Evolutionary conservation across 2,329 filamentous ascomycete genomes (phyloP), one percentile per base, ranked within the genome.

Genomic region (Nigrospora sphaerica): DNA sequence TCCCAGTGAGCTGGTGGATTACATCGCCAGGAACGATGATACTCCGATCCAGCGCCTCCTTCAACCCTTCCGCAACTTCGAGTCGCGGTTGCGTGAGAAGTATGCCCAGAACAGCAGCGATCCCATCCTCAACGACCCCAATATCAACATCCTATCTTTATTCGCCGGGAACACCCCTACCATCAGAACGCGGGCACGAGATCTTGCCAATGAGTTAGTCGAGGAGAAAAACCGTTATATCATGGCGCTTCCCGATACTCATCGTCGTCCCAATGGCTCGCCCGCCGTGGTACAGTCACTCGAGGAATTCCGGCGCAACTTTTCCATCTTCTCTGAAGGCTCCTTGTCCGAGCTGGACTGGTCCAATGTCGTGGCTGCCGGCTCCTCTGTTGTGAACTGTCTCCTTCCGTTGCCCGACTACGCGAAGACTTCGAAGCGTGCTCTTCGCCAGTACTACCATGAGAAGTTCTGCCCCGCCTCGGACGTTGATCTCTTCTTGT

Each of bases 401-500:
- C 72, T 95, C 32, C 66, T 95, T 13, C 85, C 88, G 0, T 79
- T 88, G 6, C 84, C 83, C 6, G 66, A 77, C 3, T 65, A 80
- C 50, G 80, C 81, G 63, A 75, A 72, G 42, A 66, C 69, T 32
- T 83, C 80, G 39, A 87, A 87, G 69, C 74, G 78, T 50, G 72
- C 72, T 49, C 67, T 83, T 54, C 71, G 84, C 60, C 71, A 84
- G 66, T 95, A 89, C 62, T 95, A 92, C 54, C 89, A 95, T 57
- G 81, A 91, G 57, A 80, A 82, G 50, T 78, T 92, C 52, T 86
- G 86, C 12, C 88, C 88, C 0, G 88, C 88, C 1, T 92, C 87
- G 4, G 89, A 95, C 62, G 86, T 95, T 11, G 89, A 95, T 61
- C 73, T 95, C 3, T 95, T 95, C 61, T 67, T 95, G 31, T 92